Evolutionary conservation across 2,329 filamentous ascomycete genomes (phyloP), one percentile per base, ranked within the genome.

Genomic region (Botrytis squamosa): DNA sequence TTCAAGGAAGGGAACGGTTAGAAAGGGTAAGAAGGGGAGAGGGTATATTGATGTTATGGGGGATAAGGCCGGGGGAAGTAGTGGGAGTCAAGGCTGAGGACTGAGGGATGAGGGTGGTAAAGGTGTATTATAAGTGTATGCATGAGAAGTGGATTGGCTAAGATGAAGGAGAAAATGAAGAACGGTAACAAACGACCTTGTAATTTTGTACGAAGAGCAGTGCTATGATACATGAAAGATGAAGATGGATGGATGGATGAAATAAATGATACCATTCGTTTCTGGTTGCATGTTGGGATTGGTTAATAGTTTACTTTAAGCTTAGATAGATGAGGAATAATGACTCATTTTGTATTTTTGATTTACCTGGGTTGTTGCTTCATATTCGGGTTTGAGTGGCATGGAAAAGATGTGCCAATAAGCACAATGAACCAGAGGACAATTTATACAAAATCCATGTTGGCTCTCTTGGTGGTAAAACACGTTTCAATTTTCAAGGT

Each of bases 31-130:
- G 85, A 93, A 94, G 85, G 90, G 91, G 36, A 92, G 94, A 44
- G 87, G 95, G 42, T 99, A 99, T 85, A 91, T 99, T 44, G 96
- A 99, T 87, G 94, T 99, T 75, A 98, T 98, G 94, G 92, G 78
- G 5, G 79, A 79, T 20, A 80, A 80, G 63, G 72, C 67, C 10
- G 64, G 60, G 20, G 68, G 68, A 3, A 60, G 68, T 57, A 42
- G 44, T 22, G 65, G 65, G 20, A 52, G 44, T 52, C 36, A 52
- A 4, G 44, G 65, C 9, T 67, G 36, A 25, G 33, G 18, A 10
- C 2, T 52, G 40, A 63, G 22, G 16, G 22, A 20, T n/a, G 29
- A 29, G 16, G 16, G 4, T 44, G 2, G 10, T 36, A 40, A 29
- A 57, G 29, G 42, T 70, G 68, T 70, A 70, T 70, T 70, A 70